Percentiles rank a stretch among this genome's conserved stretches.
Evolutionary conservation across 139 green algal genomes (phyloP).

Genomic region (Axilococcus clingmanii): DNA sequence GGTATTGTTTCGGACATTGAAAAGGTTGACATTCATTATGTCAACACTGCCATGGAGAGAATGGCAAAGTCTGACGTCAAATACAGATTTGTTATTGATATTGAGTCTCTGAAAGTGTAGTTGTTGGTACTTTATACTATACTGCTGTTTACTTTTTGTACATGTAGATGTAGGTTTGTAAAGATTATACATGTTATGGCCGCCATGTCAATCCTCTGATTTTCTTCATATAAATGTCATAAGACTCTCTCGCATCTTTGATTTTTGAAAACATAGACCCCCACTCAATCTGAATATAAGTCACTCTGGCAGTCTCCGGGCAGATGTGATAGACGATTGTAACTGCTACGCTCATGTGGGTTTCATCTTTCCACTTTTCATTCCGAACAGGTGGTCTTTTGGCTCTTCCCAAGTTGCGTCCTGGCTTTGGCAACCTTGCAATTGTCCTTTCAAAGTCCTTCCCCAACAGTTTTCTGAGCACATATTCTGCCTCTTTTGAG

Average conservation of each 20-base stretch:
- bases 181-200: not conserved
- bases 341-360: not conserved
- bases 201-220: not conserved
- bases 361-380: not conserved
- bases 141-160: not conserved
- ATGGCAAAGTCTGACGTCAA: slow-evolving; percentile 49
- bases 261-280: not conserved
- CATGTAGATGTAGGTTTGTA: not conserved
- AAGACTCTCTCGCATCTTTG: not conserved
- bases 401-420: no score
- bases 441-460: slow-evolving; percentile 3
- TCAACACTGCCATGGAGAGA: slow-evolving; percentile 60
- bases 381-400: not conserved
- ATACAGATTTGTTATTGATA: slow-evolving; percentile 59
- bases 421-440: not conserved
- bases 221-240: not conserved
- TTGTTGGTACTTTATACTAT: slow-evolving; percentile 5
- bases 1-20: slow-evolving; percentile 38
- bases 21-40: slow-evolving; percentile 15
- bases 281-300: slow-evolving; percentile 2
- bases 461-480: slow-evolving; percentile 3
- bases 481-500: slow-evolving; percentile 4
- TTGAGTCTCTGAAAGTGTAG: slow-evolving; percentile 23
- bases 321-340: not conserved
- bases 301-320: not conserved